Conservation (phyloP, 257 asterid genomes). For the Oldenlandia corymbosa region DNA sequence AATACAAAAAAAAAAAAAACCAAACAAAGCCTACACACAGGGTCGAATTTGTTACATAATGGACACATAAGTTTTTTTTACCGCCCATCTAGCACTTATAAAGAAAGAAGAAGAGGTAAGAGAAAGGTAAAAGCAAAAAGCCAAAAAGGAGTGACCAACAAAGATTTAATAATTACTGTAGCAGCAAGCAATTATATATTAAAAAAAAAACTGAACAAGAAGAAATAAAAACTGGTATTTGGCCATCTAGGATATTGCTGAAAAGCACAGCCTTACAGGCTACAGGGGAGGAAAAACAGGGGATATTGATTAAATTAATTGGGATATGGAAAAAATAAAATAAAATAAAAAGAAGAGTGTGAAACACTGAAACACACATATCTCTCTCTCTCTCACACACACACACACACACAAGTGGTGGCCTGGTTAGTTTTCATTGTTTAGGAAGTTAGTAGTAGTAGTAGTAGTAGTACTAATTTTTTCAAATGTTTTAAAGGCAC, state of each 20-base stretch:
- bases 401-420: background rate
- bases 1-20: constrained; percentile 23
- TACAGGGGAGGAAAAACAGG: constrained; percentile 3
- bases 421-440: constrained; percentile 15
- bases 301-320: constrained; percentile 3
- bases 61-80: no score
- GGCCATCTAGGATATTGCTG: constrained; percentile 3
- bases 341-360: constrained; percentile 17
- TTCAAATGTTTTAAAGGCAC: constrained; percentile 27
- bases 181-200: background rate
- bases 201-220: background rate
- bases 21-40: constrained; percentile 8
- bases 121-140: background rate
- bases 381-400: constrained; percentile 6
- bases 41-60: no score
- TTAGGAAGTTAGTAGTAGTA: constrained; percentile 9
- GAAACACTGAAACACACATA: constrained; percentile 17
- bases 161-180: constrained; percentile 7
- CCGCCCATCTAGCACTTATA: no score
- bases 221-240: constrained; percentile 3
- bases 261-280: constrained; percentile 11
- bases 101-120: background rate
- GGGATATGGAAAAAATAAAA: background rate
- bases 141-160: no score
- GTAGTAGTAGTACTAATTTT: background rate